Evolutionary conservation across 164 flowering plant species (phyloP).

Genomic region (Tetracentron sinense): DNA sequence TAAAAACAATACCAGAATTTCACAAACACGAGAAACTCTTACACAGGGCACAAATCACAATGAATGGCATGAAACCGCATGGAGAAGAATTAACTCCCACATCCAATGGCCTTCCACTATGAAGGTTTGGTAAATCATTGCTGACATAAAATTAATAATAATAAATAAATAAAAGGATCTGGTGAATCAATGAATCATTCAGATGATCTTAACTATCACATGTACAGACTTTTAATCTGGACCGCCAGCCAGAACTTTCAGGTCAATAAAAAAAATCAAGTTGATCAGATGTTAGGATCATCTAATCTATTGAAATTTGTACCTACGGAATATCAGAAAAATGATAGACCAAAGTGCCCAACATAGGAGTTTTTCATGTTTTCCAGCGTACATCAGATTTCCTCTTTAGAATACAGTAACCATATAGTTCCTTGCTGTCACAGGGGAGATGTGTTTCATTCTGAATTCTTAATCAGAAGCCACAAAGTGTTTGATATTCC

Average conservation of each 20-base stretch:
- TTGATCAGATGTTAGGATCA: neutral
- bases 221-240: neutral
- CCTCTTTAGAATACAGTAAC: too few relatives aligned
- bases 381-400: neutral
- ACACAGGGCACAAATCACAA: neutral
- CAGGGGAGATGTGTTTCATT: too few relatives aligned
- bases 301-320: neutral
- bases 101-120: too few relatives aligned
- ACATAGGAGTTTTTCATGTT: neutral
- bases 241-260: neutral
- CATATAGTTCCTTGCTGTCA: too few relatives aligned
- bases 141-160: too few relatives aligned
- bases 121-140: too few relatives aligned
- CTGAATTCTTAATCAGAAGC: too few relatives aligned
- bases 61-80: neutral
- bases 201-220: neutral
- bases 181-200: neutral
- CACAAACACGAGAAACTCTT: neutral
- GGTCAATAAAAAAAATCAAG: neutral
- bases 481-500: too few relatives aligned
- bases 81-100: neutral
- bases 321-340: neutral
- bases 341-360: neutral
- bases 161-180: neutral
- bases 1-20: neutral